Conservation (phyloP, 345 rosid genomes). For the Citrus unshiu region DNA sequence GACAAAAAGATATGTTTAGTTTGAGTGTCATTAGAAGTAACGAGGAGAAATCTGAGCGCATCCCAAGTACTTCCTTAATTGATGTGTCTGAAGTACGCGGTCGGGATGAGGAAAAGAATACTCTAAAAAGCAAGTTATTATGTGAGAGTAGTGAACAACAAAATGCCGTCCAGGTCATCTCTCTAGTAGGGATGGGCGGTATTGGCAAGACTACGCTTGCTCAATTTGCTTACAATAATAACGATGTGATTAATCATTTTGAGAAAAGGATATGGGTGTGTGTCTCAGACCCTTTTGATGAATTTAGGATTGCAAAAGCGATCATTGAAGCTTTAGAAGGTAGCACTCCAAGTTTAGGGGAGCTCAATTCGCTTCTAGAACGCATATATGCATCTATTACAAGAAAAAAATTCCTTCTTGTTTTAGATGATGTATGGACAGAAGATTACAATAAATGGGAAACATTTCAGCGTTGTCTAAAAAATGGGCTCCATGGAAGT, state of each 20-base stretch:
- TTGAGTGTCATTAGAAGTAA: neutral
- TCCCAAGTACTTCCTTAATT: neutral
- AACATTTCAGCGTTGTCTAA: neutral
- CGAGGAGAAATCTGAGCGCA: neutral
- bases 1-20: neutral
- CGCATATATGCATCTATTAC: neutral
- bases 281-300: neutral
- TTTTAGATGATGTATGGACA: neutral
- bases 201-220: conserved; percentile 6
- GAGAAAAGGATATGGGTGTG: neutral
- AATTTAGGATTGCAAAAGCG: neutral
- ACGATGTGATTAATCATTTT: neutral
- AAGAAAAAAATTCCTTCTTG: neutral
- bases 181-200: neutral
- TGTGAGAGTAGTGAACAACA: neutral
- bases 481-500: neutral
- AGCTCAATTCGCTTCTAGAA: neutral
- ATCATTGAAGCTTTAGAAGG: neutral
- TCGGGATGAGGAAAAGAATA: neutral
- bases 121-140: neutral
- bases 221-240: neutral
- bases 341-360: neutral
- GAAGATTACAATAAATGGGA: neutral
- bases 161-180: neutral
- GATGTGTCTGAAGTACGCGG: neutral